Conservation (phyloP, 139 green algal species). For the Nannochloris sp. region DNA sequence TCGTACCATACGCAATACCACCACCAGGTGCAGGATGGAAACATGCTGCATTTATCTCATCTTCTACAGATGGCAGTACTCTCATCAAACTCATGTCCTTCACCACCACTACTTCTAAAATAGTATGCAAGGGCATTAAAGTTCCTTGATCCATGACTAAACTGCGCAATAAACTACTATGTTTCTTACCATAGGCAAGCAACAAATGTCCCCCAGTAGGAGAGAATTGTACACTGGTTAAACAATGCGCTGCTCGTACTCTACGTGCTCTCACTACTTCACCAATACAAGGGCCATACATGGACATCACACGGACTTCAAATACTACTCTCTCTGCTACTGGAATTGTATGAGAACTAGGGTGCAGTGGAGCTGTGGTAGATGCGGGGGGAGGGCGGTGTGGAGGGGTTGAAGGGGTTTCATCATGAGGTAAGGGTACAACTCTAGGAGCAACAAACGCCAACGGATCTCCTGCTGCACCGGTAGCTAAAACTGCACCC, state of each 20-base stretch:
- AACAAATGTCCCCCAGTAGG: slow-evolving; percentile 75
- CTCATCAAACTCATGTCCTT: slow-evolving; percentile 64
- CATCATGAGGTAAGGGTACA: too few species aligned
- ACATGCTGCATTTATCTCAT: slow-evolving; percentile 87
- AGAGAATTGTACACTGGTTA: slow-evolving; percentile 90
- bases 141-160: slow-evolving; percentile 50
- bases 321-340: slow-evolving; percentile 43
- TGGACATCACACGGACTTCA: slow-evolving; percentile 59
- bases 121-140: slow-evolving; percentile 75
- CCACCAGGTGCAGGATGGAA: slow-evolving; percentile 72
- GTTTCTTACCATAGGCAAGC: slow-evolving; percentile 84
- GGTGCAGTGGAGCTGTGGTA: neutral
- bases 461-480: too few species aligned
- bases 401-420: too few species aligned
- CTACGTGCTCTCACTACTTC: slow-evolving; percentile 39
- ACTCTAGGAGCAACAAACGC: too few species aligned
- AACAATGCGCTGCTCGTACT: slow-evolving; percentile 88
- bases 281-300: slow-evolving; percentile 45
- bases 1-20: slow-evolving; percentile 90
- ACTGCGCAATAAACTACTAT: slow-evolving; percentile 69
- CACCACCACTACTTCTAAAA: slow-evolving; percentile 67
- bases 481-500: neutral
- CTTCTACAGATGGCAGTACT: slow-evolving; percentile 68
- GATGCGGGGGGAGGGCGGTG: neutral
- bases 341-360: neutral